Conservation (phyloP, 208 protist species). For the Leishmania amazonensis region DNA sequence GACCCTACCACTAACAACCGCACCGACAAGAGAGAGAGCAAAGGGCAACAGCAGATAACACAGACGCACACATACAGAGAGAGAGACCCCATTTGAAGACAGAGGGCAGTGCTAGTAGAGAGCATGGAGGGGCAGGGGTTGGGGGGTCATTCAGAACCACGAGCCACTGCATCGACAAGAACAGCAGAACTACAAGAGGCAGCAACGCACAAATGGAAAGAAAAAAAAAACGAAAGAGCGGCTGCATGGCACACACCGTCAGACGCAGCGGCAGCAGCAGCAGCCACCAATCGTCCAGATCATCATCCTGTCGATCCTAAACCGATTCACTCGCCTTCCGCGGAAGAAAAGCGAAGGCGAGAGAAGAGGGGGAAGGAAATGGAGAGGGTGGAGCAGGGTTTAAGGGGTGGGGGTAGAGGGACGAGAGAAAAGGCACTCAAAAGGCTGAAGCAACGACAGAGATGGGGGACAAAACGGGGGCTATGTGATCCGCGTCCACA, state of each 20-base stretch:
- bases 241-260: neutral
- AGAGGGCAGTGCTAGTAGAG: neutral
- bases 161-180: neutral
- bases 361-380: neutral
- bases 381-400: neutral
- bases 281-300: neutral
- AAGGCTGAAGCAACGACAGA: neutral
- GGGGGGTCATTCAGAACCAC: neutral
- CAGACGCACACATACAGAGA: neutral
- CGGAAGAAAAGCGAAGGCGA: neutral
- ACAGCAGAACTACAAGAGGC: slow-evolving; percentile 7
- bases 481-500: neutral
- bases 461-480: neutral
- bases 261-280: neutral
- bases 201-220: slow-evolving; percentile 1
- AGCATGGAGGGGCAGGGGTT: neutral
- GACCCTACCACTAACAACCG: neutral
- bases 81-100: neutral
- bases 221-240: slow-evolving; percentile 5
- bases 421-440: neutral
- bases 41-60: neutral
- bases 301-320: neutral
- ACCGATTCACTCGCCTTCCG: neutral
- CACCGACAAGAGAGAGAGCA: slow-evolving; percentile 7
- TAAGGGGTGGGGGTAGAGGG: neutral